These are phyloP conservation scores for Candolleomyces efflorescens DNA, from an alignment of 768 basidiomycete genomes.

Conservation along the genomic window DNA sequence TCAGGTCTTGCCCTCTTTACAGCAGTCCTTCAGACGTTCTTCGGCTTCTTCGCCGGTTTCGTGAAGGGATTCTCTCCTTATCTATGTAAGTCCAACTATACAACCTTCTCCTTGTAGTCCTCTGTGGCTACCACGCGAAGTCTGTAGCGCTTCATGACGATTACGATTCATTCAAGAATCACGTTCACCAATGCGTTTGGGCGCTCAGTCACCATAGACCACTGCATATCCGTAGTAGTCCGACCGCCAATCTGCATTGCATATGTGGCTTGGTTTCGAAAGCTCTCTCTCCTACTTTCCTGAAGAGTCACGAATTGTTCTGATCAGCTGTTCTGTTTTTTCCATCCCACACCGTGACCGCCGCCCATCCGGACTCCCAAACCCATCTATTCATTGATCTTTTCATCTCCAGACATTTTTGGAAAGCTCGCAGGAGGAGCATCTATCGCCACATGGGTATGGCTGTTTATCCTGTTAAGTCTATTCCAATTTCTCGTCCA, in stretches of 20 bases:
- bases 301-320: background rate
- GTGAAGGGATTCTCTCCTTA: conserved; percentile 27
- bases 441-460: conserved; percentile 28
- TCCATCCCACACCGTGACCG: background rate
- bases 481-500: background rate
- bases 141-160: background rate
- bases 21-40: conserved; percentile 27
- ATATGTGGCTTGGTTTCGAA: background rate
- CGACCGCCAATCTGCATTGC: no score
- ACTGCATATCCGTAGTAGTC: no score
- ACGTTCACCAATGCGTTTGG: no score
- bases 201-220: no score
- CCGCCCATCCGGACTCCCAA: background rate
- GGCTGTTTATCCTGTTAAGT: conserved; percentile 30
- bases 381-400: background rate
- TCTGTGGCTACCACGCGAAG: background rate
- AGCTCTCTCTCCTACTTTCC: background rate
- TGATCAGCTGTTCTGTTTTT: background rate
- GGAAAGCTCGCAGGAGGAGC: conserved; percentile 26
- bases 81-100: conserved; percentile 21
- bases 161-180: background rate
- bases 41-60: conserved; percentile 29
- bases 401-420: conserved; percentile 23
- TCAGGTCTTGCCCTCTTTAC: conserved; percentile 29
- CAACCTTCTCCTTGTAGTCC: background rate